Conservation (phyloP, 371 early-diverging fungal genomes). For the Syncephalastrum racemosum region DNA sequence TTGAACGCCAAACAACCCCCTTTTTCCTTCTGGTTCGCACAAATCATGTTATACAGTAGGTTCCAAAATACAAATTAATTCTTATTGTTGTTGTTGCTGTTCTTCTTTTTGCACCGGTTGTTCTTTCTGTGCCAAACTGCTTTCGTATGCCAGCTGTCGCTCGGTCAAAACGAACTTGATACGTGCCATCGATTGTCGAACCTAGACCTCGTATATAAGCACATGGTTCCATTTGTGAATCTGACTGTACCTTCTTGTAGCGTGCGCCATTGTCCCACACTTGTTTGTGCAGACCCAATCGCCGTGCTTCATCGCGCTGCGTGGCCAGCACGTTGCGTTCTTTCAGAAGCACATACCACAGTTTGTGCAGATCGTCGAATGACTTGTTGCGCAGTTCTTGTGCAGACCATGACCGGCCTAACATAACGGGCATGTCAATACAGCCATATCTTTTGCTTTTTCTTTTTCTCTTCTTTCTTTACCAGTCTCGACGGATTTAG, state of each 20-base stretch:
- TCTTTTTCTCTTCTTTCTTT: slow-evolving; percentile 6
- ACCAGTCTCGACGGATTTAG: slow-evolving; percentile 70
- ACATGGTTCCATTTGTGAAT: not conserved
- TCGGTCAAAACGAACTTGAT: slow-evolving; percentile 92
- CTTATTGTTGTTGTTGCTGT: slow-evolving; percentile 3
- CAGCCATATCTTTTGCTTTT: not conserved
- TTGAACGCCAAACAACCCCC: too few relatives aligned
- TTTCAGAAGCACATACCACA: slow-evolving; percentile 95
- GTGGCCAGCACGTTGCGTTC: slow-evolving; percentile 91
- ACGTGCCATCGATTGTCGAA: slow-evolving; percentile 91
- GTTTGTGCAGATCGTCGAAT: slow-evolving; percentile 95
- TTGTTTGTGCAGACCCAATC: slow-evolving; percentile 61
- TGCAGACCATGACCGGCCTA: slow-evolving; percentile 92
- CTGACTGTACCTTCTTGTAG: slow-evolving; percentile 62
- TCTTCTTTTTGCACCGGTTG: slow-evolving; percentile 1
- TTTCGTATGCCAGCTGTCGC: slow-evolving; percentile 72
- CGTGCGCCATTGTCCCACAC: slow-evolving; percentile 76
- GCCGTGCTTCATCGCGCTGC: slow-evolving; percentile 81
- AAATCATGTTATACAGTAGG: not conserved
- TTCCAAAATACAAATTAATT: not conserved
- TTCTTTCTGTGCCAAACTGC: slow-evolving; percentile 39
- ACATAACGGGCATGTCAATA: not conserved
- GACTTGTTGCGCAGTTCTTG: slow-evolving; percentile 89
- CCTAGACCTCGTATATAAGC: slow-evolving; percentile 52
- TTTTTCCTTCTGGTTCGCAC: too few relatives aligned